Percentiles rank a stretch among this genome's conserved stretches.
Conservation (phyloP, 1,139 yeast species). For the Protomyces lactucae-debilis region DNA sequence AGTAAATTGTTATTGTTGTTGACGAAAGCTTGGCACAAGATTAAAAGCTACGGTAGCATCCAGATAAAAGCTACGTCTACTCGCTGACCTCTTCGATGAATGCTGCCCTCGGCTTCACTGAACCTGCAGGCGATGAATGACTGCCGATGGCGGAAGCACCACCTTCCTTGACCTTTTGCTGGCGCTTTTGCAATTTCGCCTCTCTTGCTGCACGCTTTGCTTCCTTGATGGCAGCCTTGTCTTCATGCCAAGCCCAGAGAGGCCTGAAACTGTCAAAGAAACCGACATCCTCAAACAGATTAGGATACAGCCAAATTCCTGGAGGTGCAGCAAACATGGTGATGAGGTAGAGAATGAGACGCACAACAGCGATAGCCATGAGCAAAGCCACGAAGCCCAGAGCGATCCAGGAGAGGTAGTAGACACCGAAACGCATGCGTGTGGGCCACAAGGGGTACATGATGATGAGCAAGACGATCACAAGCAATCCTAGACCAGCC, state of each 20-base stretch:
- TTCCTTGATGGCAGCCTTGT: constrained; percentile 17
- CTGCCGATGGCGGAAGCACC: background rate
- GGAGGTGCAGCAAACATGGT: constrained; percentile 57
- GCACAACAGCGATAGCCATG: constrained; percentile 70
- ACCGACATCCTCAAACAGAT: constrained; percentile 91
- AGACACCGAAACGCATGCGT: constrained; percentile 82
- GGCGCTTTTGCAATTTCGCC: constrained; percentile 4
- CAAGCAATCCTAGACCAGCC: constrained; percentile 58
- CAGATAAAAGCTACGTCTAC: background rate
- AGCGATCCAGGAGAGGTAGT: constrained; percentile 77
- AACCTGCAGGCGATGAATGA: background rate
- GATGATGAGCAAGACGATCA: constrained; percentile 66
- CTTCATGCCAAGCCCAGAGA: constrained; percentile 72
- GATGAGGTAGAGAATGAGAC: constrained; percentile 65
- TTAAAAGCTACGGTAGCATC: background rate
- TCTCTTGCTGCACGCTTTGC: constrained; percentile 18
- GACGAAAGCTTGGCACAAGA: too few species aligned
- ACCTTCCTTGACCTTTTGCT: background rate
- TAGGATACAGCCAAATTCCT: constrained; percentile 94
- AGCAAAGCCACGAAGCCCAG: constrained; percentile 71
- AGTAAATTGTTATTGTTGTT: too few species aligned
- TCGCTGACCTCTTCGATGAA: constrained; percentile 27
- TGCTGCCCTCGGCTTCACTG: constrained; percentile 10
- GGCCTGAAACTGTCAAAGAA: constrained; percentile 90
- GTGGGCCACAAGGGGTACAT: constrained; percentile 96